A percentile compares a stretch with the other conserved stretches of the same genome.
Evolutionary conservation across 2,329 filamentous ascomycete genomes (phyloP).

Genomic region (Ceratocystis colombiana): DNA sequence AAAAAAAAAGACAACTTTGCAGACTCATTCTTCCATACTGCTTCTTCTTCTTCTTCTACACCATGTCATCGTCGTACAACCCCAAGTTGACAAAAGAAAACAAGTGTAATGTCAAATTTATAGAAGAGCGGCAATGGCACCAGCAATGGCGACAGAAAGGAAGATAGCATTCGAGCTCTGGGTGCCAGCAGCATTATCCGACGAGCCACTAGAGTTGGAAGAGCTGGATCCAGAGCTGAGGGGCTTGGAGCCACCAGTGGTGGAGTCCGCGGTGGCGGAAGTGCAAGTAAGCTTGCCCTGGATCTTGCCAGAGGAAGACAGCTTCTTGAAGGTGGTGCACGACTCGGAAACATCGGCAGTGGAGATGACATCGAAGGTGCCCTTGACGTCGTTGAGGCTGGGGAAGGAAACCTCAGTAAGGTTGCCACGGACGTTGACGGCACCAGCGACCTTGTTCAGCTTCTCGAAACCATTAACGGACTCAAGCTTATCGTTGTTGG

Average conservation of each 20-base stretch:
- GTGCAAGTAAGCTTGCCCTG: slow-evolving; percentile 44
- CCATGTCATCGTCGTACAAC: slow-evolving; percentile 3
- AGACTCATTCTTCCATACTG: too few species aligned
- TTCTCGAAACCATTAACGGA: slow-evolving; percentile 56
- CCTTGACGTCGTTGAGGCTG: slow-evolving; percentile 54
- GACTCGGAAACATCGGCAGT: slow-evolving; percentile 50
- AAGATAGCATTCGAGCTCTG: slow-evolving; percentile 40
- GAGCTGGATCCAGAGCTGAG: slow-evolving; percentile 28
- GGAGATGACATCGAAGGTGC: slow-evolving; percentile 59
- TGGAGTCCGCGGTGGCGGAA: slow-evolving; percentile 42
- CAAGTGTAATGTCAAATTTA: slow-evolving; percentile 32
- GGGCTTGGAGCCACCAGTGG: slow-evolving; percentile 36
- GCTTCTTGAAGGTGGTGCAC: slow-evolving; percentile 46
- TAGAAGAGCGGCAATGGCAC: slow-evolving; percentile 43
- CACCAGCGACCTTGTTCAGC: slow-evolving; percentile 63
- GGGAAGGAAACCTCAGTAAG: slow-evolving; percentile 69
- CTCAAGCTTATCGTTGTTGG: slow-evolving; percentile 74
- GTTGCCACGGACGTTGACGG: slow-evolving; percentile 73
- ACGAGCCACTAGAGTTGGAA: slow-evolving; percentile 30
- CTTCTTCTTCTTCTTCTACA: not conserved
- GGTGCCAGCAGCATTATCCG: slow-evolving; percentile 35
- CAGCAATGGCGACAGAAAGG: slow-evolving; percentile 40
- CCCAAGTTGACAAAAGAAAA: not conserved
- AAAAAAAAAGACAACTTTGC: too few species aligned
- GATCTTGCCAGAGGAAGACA: slow-evolving; percentile 35